Percentiles rank a stretch among this genome's conserved stretches.
Evolutionary conservation across 164 flowering plant species (phyloP).

Genomic region (Liquidambar formosana): DNA sequence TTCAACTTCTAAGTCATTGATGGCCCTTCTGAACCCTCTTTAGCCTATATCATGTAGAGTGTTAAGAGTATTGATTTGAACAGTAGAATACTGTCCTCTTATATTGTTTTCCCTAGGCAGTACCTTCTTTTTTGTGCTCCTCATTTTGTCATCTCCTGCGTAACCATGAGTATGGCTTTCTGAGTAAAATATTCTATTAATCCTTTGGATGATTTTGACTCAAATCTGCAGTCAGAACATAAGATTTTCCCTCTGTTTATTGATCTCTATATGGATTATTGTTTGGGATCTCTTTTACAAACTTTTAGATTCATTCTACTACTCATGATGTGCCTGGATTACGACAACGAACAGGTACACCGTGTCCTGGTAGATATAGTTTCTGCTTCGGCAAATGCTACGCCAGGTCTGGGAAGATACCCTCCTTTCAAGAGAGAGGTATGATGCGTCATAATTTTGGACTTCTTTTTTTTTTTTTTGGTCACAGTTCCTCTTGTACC

Average conservation of each 20-base stretch:
- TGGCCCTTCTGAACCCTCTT: background rate
- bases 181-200: background rate
- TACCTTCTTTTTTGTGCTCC: background rate
- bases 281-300: background rate
- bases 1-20: too few relatives aligned
- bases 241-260: too few relatives aligned
- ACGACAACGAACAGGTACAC: constrained; percentile 61
- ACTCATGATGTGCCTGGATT: background rate
- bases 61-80: background rate
- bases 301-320: background rate
- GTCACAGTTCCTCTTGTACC: too few relatives aligned
- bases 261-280: background rate
- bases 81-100: too few relatives aligned
- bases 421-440: constrained; percentile 99
- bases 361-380: constrained; percentile 91
- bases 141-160: background rate
- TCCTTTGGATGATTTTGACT: too few relatives aligned
- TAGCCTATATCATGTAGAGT: background rate
- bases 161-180: background rate
- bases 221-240: too few relatives aligned
- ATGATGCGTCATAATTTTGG: background rate
- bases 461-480: background rate
- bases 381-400: constrained; percentile 89
- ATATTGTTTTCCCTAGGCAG: too few relatives aligned
- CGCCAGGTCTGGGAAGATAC: constrained; percentile 97